Conservation (phyloP, 1,139 yeast species). For the Taphrina pruni region DNA sequence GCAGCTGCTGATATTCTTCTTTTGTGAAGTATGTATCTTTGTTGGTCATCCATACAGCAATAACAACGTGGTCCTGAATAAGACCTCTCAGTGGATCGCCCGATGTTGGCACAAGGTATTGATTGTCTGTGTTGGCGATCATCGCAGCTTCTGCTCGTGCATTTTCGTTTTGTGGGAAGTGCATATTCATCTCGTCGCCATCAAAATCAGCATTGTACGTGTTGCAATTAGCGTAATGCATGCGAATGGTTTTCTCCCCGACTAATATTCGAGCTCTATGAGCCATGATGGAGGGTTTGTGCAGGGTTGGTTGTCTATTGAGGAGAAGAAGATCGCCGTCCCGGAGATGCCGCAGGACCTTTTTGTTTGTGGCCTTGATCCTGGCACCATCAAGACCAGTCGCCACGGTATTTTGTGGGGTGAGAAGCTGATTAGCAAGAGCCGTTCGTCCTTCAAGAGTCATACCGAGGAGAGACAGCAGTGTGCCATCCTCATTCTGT, state of each 20-base stretch:
- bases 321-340: constrained; percentile 94
- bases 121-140: constrained; percentile 95
- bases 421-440: constrained; percentile 89
- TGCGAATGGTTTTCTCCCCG: constrained; percentile 92
- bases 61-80: constrained; percentile 98
- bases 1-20: constrained; percentile 88
- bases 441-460: constrained; percentile 92
- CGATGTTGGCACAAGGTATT: constrained; percentile 95
- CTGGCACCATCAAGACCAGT: constrained; percentile 49
- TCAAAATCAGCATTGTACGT: constrained; percentile 99
- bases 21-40: constrained; percentile 90
- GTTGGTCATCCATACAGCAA: constrained; percentile 97
- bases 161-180: constrained; percentile 97
- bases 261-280: constrained; percentile 96
- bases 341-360: constrained; percentile 90
- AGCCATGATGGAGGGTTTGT: constrained; percentile 99
- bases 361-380: constrained; percentile 70
- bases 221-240: constrained; percentile 98
- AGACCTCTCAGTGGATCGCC: constrained; percentile 98
- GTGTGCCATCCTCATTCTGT: constrained; percentile 93
- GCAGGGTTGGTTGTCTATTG: constrained; percentile 99
- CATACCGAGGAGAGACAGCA: constrained; percentile 85
- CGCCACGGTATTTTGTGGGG: constrained; percentile 65
- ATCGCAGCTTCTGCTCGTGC: constrained; percentile 96
- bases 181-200: constrained; percentile 99